Percentiles rank a stretch among this genome's conserved stretches.
phyloP scores from a whole-genome alignment of 2,329 filamentous ascomycete species.

The Fusarium temperatum region DNA sequence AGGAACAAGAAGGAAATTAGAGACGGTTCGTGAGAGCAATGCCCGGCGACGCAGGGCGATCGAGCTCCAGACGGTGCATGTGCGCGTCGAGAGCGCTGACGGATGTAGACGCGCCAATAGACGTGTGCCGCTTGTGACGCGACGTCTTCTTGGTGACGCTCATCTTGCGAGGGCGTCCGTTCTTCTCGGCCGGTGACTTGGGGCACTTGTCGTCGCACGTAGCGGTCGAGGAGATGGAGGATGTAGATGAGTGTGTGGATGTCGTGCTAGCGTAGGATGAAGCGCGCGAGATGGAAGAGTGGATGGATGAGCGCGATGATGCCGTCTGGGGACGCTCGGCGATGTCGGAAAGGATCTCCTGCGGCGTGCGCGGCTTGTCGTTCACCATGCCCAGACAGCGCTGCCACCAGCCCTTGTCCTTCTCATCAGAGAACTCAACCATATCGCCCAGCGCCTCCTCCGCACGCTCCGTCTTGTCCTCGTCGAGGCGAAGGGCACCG shows the following conservation, averaged over 20 bases:
- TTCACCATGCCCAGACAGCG: conserved; percentile 37
- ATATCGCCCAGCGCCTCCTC: conserved; percentile 40
- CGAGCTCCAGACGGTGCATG: conserved; percentile 43
- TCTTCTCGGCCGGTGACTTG: conserved; percentile 36
- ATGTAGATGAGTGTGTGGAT: conserved; percentile 33
- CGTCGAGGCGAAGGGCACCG: conserved; percentile 36
- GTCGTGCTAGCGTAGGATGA: conserved; percentile 40
- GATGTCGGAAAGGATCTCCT: conserved; percentile 44
- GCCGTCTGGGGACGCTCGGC: conserved; percentile 31
- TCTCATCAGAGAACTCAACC: conserved; percentile 38
- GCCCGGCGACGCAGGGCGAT: conserved; percentile 41
- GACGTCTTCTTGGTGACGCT: conserved; percentile 40
- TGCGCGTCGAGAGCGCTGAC: conserved; percentile 35
- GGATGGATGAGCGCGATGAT: conserved; percentile 19
- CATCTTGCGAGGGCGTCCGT: conserved; percentile 43
- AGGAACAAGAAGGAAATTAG: conserved; percentile 1
- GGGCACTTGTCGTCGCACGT: conserved; percentile 32
- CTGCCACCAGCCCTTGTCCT: conserved; percentile 45
- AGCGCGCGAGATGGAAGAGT: conserved; percentile 42
- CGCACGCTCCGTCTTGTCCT: conserved; percentile 39
- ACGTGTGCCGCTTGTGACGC: conserved; percentile 38
- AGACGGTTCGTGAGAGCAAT: conserved; percentile 42
- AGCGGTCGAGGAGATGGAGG: conserved; percentile 37
- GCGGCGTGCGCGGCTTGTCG: conserved; percentile 37
- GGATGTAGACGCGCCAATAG: conserved; percentile 33